Percentiles rank a stretch among this genome's conserved stretches.
phyloP scores from a whole-genome alignment of 768 basidiomycete genomes.

The Pisolithus orientalis region DNA sequence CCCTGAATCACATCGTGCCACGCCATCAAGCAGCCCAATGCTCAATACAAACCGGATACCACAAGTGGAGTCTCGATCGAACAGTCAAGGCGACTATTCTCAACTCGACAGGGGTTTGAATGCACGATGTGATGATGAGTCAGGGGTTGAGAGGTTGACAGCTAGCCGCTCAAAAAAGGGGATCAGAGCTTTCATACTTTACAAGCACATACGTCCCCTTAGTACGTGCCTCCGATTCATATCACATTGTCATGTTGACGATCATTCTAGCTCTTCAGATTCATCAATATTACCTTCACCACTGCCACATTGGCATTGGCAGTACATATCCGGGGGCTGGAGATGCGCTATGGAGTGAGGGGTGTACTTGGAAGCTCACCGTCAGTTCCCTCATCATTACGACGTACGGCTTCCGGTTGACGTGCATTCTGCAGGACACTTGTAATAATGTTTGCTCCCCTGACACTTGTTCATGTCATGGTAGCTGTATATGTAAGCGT shows the following conservation, averaged over 20 bases:
- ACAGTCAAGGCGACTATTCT: conserved; percentile 10
- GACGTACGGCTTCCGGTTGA: background rate
- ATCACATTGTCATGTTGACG: conserved; percentile 6
- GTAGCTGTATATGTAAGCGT: conserved; percentile 72
- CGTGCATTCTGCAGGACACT: conserved; percentile 45
- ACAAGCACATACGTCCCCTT: conserved; percentile 74
- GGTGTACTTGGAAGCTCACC: conserved; percentile 81
- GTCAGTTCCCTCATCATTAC: conserved; percentile 34
- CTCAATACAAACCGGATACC: conserved; percentile 60
- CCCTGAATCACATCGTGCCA: conserved; percentile 36
- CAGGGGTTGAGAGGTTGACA: conserved; percentile 19
- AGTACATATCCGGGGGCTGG: conserved; percentile 60
- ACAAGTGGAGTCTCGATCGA: conserved; percentile 7
- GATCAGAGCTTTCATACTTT: conserved; percentile 61
- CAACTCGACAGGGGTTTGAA: conserved; percentile 3
- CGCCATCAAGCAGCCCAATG: conserved; percentile 53
- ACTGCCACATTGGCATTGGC: conserved; percentile 75
- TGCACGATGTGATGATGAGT: conserved; percentile 21
- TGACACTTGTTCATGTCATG: conserved; percentile 83
- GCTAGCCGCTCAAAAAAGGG: conserved; percentile 34
- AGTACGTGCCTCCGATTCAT: conserved; percentile 35
- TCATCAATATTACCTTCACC: conserved; percentile 80
- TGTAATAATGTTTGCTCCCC: conserved; percentile 79
- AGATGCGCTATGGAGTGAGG: conserved; percentile 42
- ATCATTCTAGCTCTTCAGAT: conserved; percentile 62